Evolutionary conservation across 2,329 filamentous ascomycete genomes (phyloP).

Genomic region (Coccinonectria pachysandricola): DNA sequence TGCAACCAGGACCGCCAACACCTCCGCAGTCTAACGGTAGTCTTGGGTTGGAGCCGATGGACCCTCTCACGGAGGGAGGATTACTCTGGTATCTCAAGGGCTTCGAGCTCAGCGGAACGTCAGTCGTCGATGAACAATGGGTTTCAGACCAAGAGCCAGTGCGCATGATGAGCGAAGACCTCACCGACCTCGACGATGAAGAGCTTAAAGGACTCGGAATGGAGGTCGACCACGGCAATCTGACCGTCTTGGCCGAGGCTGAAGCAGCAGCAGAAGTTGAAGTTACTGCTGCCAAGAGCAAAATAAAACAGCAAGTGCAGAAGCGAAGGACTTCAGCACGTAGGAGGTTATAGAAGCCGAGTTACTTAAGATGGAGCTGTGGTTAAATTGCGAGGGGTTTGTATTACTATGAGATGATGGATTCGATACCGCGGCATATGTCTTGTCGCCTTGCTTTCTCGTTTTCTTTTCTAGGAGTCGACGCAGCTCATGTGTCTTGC

Average conservation of each 20-base stretch:
- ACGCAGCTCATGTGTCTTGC: conserved; percentile 12
- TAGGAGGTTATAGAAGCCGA: conserved; percentile 17
- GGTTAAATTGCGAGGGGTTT: conserved; percentile 3
- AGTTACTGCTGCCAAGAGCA: conserved; percentile 16
- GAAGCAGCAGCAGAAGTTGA: conserved; percentile 14
- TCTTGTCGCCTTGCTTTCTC: conserved; percentile 1
- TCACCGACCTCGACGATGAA: conserved; percentile 88
- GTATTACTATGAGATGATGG: conserved; percentile 6
- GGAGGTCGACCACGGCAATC: conserved; percentile 36
- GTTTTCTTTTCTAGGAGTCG: conserved; percentile 8
- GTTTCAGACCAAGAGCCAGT: conserved; percentile 57
- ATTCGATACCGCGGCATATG: too few species aligned
- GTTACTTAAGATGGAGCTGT: conserved; percentile 1
- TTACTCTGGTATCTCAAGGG: conserved; percentile 79
- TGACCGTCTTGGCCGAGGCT: conserved; percentile 17
- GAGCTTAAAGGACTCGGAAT: conserved; percentile 62
- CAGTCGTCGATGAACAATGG: conserved; percentile 59
- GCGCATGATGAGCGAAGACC: conserved; percentile 65
- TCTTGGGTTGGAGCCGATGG: conserved; percentile 36
- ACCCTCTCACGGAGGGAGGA: conserved; percentile 60
- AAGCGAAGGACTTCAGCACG: conserved; percentile 27
- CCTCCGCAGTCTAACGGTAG: conserved; percentile 57
- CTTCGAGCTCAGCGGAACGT: conserved; percentile 73
- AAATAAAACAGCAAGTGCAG: conserved; percentile 19
- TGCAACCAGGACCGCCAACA: conserved; percentile 45